These are phyloP conservation scores for Stephania yunnanensis DNA, from an alignment of 164 flowering plant species.

Conservation along the genomic window DNA sequence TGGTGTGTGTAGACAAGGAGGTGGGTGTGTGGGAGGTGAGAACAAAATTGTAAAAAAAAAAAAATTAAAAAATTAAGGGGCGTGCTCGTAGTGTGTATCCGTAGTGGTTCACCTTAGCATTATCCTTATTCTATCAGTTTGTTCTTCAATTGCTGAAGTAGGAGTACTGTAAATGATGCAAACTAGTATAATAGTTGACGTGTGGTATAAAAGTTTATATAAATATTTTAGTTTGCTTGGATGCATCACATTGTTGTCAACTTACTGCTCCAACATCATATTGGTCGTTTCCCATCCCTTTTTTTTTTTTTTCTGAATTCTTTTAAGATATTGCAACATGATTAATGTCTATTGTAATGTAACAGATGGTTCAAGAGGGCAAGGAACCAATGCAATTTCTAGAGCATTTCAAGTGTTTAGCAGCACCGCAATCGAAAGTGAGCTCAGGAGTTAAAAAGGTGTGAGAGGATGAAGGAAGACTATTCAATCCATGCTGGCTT, in stretches of 20 bases:
- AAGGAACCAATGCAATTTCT: constrained; percentile 37
- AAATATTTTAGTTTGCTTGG: background rate
- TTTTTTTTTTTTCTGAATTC: background rate
- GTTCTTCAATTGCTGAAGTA: too few relatives aligned
- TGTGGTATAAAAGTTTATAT: too few relatives aligned
- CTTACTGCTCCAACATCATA: background rate
- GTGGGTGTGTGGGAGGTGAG: too few relatives aligned
- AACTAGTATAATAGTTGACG: too few relatives aligned
- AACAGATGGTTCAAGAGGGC: constrained; percentile 39
- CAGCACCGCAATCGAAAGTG: constrained; percentile 11
- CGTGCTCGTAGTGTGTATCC: too few relatives aligned
- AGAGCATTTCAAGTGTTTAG: constrained; percentile 20
- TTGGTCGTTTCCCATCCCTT: background rate
- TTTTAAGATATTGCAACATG: background rate
- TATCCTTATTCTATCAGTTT: too few relatives aligned
- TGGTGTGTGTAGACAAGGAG: too few relatives aligned
- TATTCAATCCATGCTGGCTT: background rate
- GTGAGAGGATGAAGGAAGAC: background rate
- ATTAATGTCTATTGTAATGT: constrained; percentile 1
- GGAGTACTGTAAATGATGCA: too few relatives aligned
- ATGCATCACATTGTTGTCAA: background rate
- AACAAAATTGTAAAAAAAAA: too few relatives aligned
- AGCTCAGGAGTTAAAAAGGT: constrained; percentile 4
- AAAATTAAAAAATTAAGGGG: too few relatives aligned
- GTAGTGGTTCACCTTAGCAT: too few relatives aligned